Base-by-base conservation (phyloP, 192 early-diverging fungal genomes). In the Powellomyces hirtus region DNA sequence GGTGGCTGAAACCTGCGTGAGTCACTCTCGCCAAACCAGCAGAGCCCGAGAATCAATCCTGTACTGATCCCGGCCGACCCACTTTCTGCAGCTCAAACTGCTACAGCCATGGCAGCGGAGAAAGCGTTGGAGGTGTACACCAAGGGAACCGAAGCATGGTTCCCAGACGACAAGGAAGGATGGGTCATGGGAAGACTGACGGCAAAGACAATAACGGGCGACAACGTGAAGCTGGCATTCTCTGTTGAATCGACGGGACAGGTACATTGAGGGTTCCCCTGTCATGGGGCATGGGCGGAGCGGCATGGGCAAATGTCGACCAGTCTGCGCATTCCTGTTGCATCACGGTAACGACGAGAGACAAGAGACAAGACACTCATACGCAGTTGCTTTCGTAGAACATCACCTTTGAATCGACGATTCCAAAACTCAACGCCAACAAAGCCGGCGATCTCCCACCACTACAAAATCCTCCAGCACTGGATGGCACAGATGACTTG, bases 401-500 rank as follows among this genome's bases (percentile, higher is more conserved):
- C 52, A 75, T 88, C 59, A 79, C 79, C 20, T 89, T 94, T 68
- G 87, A 89, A 50, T 84, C 84, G 10, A 91, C 90, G 27, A 61
- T 91, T 26, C 77, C 69, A 16, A 86, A 91, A 72, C 78, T 98
- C 5, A 79, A 81, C 36, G 83, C 80, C 52, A 81, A 76, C 67
- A 88, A 88, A 52, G 78, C 80, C 69, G 83, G 80, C 34, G 83
- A 86, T 33, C 79, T 99, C 14, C 97, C 97, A 24, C 94, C 94
- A 30, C 79, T 99, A 52, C 84, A 92, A 76, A 99, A 99, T 70
- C 94, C 97, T 20, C 93, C 94, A 11, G 82, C 89, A 52, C 75
- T 95, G 46, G 66, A 76, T 36, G 71, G 71, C 16, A 91, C 87
- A 40, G 93, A 96, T 73, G 93, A 96, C 72, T 75, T 96, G 77